A percentile compares a stretch with the other conserved stretches of the same genome.
Evolutionary conservation across 2,329 filamentous ascomycete genomes (phyloP).

Genomic region (Fonsecaea pedrosoi): DNA sequence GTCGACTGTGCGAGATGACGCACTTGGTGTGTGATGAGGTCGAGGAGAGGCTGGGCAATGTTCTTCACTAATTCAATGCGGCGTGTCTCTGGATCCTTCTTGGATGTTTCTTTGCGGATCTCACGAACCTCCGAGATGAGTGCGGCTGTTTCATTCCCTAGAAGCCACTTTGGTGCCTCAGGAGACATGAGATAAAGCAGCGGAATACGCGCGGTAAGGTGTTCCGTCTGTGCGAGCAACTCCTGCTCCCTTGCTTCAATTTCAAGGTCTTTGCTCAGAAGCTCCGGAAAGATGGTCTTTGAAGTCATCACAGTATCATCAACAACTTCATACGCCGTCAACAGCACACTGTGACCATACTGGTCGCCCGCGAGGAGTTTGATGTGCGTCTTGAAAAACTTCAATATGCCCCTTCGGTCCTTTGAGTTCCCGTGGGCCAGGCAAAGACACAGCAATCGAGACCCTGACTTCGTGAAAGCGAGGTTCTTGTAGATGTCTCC

Average conservation of each 20-base stretch:
- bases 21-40: slow-evolving; percentile 72
- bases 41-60: slow-evolving; percentile 76
- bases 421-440: slow-evolving; percentile 88
- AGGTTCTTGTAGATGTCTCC: slow-evolving; percentile 93
- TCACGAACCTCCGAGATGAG: slow-evolving; percentile 78
- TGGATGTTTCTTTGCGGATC: slow-evolving; percentile 83
- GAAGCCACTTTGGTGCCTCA: slow-evolving; percentile 66
- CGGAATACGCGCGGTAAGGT: slow-evolving; percentile 63
- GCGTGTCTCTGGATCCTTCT: slow-evolving; percentile 82
- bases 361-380: slow-evolving; percentile 82
- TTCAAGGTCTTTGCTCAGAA: slow-evolving; percentile 71
- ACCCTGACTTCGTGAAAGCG: slow-evolving; percentile 90
- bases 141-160: slow-evolving; percentile 68
- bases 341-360: slow-evolving; percentile 78
- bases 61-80: slow-evolving; percentile 76
- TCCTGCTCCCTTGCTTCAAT: slow-evolving; percentile 52
- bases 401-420: slow-evolving; percentile 87
- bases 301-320: slow-evolving; percentile 90
- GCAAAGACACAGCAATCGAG: slow-evolving; percentile 78
- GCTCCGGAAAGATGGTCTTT: slow-evolving; percentile 85
- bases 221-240: slow-evolving; percentile 51
- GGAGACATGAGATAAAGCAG: slow-evolving; percentile 82
- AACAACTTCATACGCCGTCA: slow-evolving; percentile 86
- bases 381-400: slow-evolving; percentile 87
- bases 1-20: slow-evolving; percentile 73